These are phyloP conservation scores for Salix arbutifolia DNA, from an alignment of 345 rosid genomes.

Conservation along the genomic window DNA sequence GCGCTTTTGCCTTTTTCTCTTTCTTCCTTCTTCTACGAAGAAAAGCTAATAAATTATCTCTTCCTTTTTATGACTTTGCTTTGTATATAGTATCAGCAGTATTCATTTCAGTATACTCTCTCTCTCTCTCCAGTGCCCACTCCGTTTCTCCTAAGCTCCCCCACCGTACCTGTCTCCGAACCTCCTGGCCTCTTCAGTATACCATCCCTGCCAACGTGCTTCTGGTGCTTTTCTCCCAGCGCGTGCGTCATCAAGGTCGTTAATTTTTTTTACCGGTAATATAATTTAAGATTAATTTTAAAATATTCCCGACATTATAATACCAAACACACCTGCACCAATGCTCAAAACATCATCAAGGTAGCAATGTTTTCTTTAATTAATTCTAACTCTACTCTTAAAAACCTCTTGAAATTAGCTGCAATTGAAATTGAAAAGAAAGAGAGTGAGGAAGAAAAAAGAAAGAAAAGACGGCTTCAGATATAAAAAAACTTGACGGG, in stretches of 20 bases:
- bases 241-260: neutral
- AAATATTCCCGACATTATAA: too few relatives aligned
- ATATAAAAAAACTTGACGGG: too few relatives aligned
- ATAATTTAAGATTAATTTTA: too few relatives aligned
- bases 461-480: too few relatives aligned
- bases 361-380: too few relatives aligned
- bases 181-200: neutral
- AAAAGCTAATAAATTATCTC: neutral
- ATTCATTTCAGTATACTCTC: neutral
- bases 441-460: too few relatives aligned
- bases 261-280: too few relatives aligned
- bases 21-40: conserved; percentile 3
- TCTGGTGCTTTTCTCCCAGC: neutral
- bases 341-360: too few relatives aligned
- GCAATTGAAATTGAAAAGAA: too few relatives aligned
- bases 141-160: neutral
- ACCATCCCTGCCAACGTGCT: neutral
- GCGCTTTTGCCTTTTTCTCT: conserved; percentile 11
- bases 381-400: too few relatives aligned
- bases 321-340: too few relatives aligned
- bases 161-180: neutral
- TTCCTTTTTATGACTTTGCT: neutral
- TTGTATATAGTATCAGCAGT: neutral
- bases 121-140: neutral
- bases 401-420: too few relatives aligned